Base-by-base conservation (phyloP, 331 rosid genomes). In the Cydonia oblonga region DNA sequence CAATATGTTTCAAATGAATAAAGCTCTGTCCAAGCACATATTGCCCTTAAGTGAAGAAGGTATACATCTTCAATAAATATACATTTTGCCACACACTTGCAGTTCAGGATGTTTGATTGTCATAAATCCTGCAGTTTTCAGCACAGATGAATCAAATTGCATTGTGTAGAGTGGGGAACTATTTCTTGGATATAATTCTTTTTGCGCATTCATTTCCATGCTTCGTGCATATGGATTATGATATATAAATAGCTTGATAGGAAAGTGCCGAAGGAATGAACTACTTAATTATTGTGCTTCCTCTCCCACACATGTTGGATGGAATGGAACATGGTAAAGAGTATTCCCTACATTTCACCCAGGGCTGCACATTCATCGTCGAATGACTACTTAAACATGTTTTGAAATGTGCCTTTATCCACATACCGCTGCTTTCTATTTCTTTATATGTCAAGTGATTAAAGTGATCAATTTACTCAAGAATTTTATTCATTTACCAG, bases 1-100 rank as follows among this genome's bases (percentile, higher is more conserved):
- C 49, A 59, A 84, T 78, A 84, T 84, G 85, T 81, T 84, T 76
- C 88, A 84, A 84, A 84, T 84, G 86, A 84, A 68, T 76, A 84
- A 81, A 64, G 88, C 81, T 62, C 78, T 84, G 40, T 32, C 78
- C 22, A 78, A 73, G 77, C 88, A 84, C 75, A 84, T 84, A 51
- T 78, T 76, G 75, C 85, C 88, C 10, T 66, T 84, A 70, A 81
- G 70, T 18, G 71, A 58, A 6, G 76, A 79, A 33, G 80, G 80
- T 56, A 82, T 38, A 77, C 73, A 75, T 66, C n/a, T 70, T 38
- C 9, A 32, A 24, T n/a, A 20, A 38, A 30, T 53, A 65, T 23
- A 16, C 29, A 33, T 26, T 56, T 63, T 63, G 13, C 67, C 12
- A 18, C 8, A 18, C 33, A 62, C 13, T 29, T 62, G 33, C 24